Percentiles rank a stretch among this genome's conserved stretches.
These are phyloP conservation scores for Stramenopiles sp. DNA, from an alignment of 352 stramenopile species.

Conservation along the genomic window DNA sequence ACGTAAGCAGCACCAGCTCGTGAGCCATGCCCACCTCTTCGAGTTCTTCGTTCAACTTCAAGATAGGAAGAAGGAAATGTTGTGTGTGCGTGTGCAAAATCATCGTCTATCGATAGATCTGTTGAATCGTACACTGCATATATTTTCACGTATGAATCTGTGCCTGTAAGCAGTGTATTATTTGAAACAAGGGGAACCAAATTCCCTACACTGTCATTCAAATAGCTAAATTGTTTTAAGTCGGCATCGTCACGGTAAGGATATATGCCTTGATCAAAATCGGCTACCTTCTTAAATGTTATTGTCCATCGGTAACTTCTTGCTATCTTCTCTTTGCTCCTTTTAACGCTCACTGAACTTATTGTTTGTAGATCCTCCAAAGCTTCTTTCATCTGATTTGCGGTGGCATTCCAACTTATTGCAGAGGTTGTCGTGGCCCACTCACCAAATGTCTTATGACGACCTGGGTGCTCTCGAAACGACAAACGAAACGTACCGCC, in stretches of 20 bases:
- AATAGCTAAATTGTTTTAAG: neutral
- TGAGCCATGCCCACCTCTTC: neutral
- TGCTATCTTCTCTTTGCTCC: neutral
- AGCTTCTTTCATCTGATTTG: slow-evolving; percentile 42
- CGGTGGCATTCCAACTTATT: slow-evolving; percentile 42
- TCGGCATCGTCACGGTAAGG: neutral
- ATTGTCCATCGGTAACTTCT: neutral
- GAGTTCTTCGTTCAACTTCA: neutral
- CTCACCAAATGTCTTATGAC: neutral
- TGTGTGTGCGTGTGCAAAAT: neutral
- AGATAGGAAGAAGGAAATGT: neutral
- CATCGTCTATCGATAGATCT: neutral
- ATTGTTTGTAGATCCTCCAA: slow-evolving; percentile 55
- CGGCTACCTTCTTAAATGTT: neutral
- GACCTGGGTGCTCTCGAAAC: neutral
- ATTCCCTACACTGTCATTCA: neutral
- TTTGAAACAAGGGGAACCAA: neutral
- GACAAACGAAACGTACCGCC: neutral
- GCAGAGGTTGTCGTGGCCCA: slow-evolving; percentile 28
- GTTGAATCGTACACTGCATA: neutral
- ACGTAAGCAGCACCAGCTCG: neutral
- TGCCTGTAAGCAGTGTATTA: neutral
- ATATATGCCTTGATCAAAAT: neutral
- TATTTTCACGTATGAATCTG: neutral
- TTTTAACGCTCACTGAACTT: slow-evolving; percentile 43